Conservation (phyloP, 78 protist genomes). For the Monosiga brevicollis region DNA sequence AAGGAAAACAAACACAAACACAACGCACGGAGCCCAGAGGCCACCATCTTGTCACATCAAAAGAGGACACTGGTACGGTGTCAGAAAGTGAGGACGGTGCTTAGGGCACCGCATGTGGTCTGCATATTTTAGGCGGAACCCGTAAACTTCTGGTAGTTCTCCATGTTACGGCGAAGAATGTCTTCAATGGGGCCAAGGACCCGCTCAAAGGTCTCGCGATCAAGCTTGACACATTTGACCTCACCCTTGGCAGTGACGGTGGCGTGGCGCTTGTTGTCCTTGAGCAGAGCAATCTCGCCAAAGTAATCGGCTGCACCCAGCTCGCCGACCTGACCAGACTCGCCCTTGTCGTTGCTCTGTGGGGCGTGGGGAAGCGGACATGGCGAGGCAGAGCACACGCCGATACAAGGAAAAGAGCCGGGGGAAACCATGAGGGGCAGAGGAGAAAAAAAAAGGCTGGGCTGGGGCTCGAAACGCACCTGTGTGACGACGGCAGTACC, state of each 20-base stretch:
- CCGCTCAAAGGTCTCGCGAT: conserved; percentile 59
- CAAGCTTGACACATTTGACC: conserved; percentile 55
- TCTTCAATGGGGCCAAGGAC: conserved; percentile 68
- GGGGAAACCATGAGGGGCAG: no score
- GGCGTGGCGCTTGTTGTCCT: conserved; percentile 67
- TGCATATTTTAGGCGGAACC: no score
- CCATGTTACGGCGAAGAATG: conserved; percentile 57
- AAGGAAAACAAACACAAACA: not conserved
- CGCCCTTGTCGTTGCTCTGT: not conserved
- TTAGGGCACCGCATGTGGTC: no score
- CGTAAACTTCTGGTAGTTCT: conserved; percentile 38
- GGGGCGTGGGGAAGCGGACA: no score
- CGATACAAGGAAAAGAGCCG: no score
- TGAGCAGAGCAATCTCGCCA: conserved; percentile 67
- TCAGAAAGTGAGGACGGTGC: not conserved
- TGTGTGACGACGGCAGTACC: conserved; percentile 39
- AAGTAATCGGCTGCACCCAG: conserved; percentile 59
- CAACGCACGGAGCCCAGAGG: no score
- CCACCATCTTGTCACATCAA: no score
- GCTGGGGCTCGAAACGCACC: no score
- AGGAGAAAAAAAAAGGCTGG: no score
- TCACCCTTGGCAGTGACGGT: conserved; percentile 53
- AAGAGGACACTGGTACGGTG: not conserved
- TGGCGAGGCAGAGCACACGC: no score
- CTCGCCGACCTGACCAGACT: conserved; percentile 28